Conservation (phyloP, 2,329 filamentous ascomycete genomes). For the Fusarium continuum region DNA sequence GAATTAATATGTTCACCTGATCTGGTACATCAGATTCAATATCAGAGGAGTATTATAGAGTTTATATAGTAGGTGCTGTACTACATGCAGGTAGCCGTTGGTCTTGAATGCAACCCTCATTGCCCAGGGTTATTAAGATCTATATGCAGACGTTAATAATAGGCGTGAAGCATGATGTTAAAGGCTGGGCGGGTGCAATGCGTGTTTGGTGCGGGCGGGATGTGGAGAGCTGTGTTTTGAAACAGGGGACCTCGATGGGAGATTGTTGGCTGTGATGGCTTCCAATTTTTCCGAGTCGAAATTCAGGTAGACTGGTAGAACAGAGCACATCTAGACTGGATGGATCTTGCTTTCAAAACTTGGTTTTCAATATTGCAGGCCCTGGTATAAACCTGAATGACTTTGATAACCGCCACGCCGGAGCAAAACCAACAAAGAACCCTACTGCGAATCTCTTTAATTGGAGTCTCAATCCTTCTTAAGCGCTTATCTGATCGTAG, state of each 20-base stretch:
- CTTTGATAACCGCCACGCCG: constrained; percentile 8
- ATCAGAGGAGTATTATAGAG: background rate
- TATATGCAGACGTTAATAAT: background rate
- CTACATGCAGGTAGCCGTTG: constrained; percentile 4
- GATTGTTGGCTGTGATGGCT: constrained; percentile 14
- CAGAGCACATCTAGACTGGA: background rate
- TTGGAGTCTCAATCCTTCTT: background rate
- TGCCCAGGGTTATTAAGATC: background rate
- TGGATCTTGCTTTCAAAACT: background rate
- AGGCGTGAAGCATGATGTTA: constrained; percentile 4
- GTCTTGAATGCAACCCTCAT: constrained; percentile 1
- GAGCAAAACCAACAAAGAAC: background rate
- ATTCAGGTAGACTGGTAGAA: background rate
- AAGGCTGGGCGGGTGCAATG: background rate
- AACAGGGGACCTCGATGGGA: constrained; percentile 12
- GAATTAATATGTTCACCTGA: constrained; percentile 22
- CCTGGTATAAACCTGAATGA: background rate
- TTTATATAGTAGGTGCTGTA: background rate
- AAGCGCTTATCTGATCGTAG: constrained; percentile 23
- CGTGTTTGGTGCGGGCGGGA: constrained; percentile 1
- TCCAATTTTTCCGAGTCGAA: background rate
- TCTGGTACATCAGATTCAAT: background rate
- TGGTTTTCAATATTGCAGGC: background rate
- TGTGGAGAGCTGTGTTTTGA: constrained; percentile 27
- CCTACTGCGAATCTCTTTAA: constrained; percentile 11